These are phyloP conservation scores for Malus sylvestris DNA, from an alignment of 306 rosid species.

Conservation along the genomic window DNA sequence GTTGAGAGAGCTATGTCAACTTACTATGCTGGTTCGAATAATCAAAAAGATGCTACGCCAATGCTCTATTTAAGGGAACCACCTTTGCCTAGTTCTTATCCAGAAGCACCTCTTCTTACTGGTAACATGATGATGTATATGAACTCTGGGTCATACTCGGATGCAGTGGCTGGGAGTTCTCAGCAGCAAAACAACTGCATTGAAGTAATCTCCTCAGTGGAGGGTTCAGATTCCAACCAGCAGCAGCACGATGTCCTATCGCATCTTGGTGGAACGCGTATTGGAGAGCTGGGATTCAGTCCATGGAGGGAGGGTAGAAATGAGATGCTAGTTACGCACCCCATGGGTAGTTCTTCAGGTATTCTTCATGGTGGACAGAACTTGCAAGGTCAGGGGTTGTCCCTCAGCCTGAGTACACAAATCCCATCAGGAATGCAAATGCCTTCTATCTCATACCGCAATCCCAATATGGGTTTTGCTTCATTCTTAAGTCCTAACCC, in stretches of 20 bases:
- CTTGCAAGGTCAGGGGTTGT: conserved; percentile 65
- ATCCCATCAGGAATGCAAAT: conserved; percentile 51
- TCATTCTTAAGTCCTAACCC: conserved; percentile 51
- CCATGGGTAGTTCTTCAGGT: conserved; percentile 29
- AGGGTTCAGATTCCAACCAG: conserved; percentile 36
- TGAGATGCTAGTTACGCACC: conserved; percentile 43
- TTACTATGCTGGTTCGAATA: conserved; percentile 40
- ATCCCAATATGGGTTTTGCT: conserved; percentile 40
- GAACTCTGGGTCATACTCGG: conserved; percentile 42
- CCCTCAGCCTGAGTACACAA: conserved; percentile 66
- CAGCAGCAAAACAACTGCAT: conserved; percentile 47
- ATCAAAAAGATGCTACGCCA: conserved; percentile 39
- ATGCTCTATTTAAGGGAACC: conserved; percentile 50
- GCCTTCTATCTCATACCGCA: conserved; percentile 39
- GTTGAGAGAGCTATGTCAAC: conserved; percentile 48
- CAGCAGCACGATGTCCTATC: conserved; percentile 48
- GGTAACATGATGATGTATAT: conserved; percentile 53
- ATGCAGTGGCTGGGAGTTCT: conserved; percentile 36
- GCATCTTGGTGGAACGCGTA: conserved; percentile 36
- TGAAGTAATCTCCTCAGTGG: conserved; percentile 33
- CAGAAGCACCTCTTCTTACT: conserved; percentile 45
- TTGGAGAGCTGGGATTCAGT: conserved; percentile 37
- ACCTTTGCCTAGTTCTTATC: conserved; percentile 40
- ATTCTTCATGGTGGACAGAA: conserved; percentile 44
- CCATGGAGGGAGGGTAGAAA: conserved; percentile 59